These are phyloP conservation scores for Mycosphaerella arachidis DNA, from an alignment of 2,329 filamentous ascomycete genomes.

Conservation along the genomic window DNA sequence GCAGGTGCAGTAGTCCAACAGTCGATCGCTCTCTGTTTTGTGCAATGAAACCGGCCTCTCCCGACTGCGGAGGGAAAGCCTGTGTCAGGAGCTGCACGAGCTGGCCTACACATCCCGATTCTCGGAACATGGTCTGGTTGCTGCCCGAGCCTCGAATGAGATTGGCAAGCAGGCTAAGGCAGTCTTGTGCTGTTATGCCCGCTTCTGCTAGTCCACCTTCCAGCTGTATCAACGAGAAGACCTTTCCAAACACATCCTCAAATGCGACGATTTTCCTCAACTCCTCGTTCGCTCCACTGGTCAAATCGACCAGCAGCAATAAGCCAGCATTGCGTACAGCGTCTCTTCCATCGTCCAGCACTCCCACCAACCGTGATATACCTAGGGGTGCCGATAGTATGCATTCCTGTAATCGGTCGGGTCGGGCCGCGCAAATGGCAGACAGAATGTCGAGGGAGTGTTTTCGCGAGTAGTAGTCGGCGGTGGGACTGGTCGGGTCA, in stretches of 20 bases:
- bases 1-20: slow-evolving; percentile 80
- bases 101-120: slow-evolving; percentile 75
- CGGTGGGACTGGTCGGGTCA: slow-evolving; percentile 79
- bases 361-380: slow-evolving; percentile 76
- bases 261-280: slow-evolving; percentile 95
- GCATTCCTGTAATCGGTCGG: slow-evolving; percentile 90
- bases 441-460: slow-evolving; percentile 87
- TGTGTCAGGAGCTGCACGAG: slow-evolving; percentile 60
- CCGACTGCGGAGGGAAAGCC: slow-evolving; percentile 47
- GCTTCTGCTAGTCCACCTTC: slow-evolving; percentile 82
- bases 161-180: slow-evolving; percentile 83
- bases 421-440: slow-evolving; percentile 77
- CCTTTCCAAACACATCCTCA: slow-evolving; percentile 83
- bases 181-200: slow-evolving; percentile 85
- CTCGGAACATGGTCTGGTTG: slow-evolving; percentile 90
- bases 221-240: slow-evolving; percentile 74
- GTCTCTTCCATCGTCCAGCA: slow-evolving; percentile 80
- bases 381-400: slow-evolving; percentile 84
- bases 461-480: slow-evolving; percentile 59
- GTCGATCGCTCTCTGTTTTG: slow-evolving; percentile 78
- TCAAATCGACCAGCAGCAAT: slow-evolving; percentile 80
- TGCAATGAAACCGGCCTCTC: slow-evolving; percentile 33
- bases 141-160: slow-evolving; percentile 80
- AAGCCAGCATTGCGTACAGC: slow-evolving; percentile 83
- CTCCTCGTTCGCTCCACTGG: slow-evolving; percentile 71